Evolutionary conservation across 352 stramenopile species (phyloP).

Genomic region (Phytophthora capsici): DNA sequence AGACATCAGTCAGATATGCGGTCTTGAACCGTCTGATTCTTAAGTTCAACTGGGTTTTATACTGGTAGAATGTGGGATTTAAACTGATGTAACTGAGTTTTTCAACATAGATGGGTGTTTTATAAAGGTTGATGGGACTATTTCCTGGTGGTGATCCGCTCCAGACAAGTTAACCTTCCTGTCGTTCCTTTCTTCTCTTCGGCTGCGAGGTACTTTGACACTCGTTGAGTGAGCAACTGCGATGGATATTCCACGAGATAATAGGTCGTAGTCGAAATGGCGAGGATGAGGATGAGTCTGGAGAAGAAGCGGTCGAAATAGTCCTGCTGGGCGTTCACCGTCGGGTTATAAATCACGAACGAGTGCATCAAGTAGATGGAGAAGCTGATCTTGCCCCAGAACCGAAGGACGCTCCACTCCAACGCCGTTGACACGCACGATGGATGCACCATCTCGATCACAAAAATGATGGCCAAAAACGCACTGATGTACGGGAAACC

Average conservation of each 20-base stretch:
- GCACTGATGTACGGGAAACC: slow-evolving; percentile 28
- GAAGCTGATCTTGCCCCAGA: slow-evolving; percentile 38
- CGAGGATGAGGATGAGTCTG: slow-evolving; percentile 32
- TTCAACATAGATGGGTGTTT: neutral
- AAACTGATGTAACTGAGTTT: neutral
- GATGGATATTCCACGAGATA: slow-evolving; percentile 55
- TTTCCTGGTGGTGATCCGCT: slow-evolving; percentile 4
- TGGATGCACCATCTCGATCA: slow-evolving; percentile 31
- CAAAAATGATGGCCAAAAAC: slow-evolving; percentile 29
- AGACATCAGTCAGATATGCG: slow-evolving; percentile 4
- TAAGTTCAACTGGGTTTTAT: slow-evolving; percentile 23
- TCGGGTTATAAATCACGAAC: slow-evolving; percentile 29
- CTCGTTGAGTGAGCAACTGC: slow-evolving; percentile 37
- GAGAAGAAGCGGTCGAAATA: slow-evolving; percentile 51
- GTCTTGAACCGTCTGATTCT: slow-evolving; percentile 6
- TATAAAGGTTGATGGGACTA: neutral
- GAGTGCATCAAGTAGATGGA: slow-evolving; percentile 34
- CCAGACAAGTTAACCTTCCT: slow-evolving; percentile 4
- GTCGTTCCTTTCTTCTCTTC: slow-evolving; percentile 18
- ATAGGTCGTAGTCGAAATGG: slow-evolving; percentile 40
- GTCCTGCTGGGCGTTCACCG: slow-evolving; percentile 1
- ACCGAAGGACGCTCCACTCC: slow-evolving; percentile 33
- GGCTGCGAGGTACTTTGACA: slow-evolving; percentile 12
- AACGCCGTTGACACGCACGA: slow-evolving; percentile 27
- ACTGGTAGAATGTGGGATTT: too few species aligned